Conservation (phyloP, 176 grass and related monocot species). For the Tuctoria greenei region DNA sequence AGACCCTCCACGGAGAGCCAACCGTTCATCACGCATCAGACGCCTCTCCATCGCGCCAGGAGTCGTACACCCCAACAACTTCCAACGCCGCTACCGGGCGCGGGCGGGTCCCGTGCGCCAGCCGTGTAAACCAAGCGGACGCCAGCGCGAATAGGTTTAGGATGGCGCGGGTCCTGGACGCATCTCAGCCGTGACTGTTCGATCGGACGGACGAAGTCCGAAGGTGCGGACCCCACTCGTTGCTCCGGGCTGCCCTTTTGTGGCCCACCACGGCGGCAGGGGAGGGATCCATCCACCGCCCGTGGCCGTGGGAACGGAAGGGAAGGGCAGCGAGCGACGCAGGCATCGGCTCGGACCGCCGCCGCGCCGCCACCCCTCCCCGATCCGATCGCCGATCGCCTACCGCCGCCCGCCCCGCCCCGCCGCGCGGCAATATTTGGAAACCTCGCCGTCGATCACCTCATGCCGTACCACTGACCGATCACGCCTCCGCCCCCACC, state of each 20-base stretch:
- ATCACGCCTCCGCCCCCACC: slow-evolving; percentile 13
- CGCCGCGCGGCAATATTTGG: slow-evolving; percentile 51
- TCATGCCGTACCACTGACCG: slow-evolving; percentile 39
- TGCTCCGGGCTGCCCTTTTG: slow-evolving; percentile 35
- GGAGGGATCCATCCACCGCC: slow-evolving; percentile 35
- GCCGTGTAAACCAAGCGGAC: slow-evolving; percentile 24
- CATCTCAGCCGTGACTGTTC: not conserved
- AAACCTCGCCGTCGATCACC: slow-evolving; percentile 38
- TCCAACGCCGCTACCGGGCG: slow-evolving; percentile 5
- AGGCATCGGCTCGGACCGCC: slow-evolving; percentile 24
- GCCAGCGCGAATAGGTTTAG: slow-evolving; percentile 40
- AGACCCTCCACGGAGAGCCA: not conserved
- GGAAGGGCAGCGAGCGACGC: slow-evolving; percentile 37
- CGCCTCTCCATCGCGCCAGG: not conserved
- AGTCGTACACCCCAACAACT: not conserved
- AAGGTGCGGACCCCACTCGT: not conserved
- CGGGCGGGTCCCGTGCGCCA: slow-evolving; percentile 29
- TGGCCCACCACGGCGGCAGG: slow-evolving; percentile 39
- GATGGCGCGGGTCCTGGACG: slow-evolving; percentile 11
- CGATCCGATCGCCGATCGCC: slow-evolving; percentile 52
- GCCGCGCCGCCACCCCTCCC: not conserved
- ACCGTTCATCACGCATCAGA: slow-evolving; percentile 30
- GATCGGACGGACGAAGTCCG: slow-evolving; percentile 17
- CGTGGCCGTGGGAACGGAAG: slow-evolving; percentile 14
- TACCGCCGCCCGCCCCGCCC: not conserved